Conservation (phyloP, 2,329 filamentous ascomycete species). For the Botryotinia globosa region DNA sequence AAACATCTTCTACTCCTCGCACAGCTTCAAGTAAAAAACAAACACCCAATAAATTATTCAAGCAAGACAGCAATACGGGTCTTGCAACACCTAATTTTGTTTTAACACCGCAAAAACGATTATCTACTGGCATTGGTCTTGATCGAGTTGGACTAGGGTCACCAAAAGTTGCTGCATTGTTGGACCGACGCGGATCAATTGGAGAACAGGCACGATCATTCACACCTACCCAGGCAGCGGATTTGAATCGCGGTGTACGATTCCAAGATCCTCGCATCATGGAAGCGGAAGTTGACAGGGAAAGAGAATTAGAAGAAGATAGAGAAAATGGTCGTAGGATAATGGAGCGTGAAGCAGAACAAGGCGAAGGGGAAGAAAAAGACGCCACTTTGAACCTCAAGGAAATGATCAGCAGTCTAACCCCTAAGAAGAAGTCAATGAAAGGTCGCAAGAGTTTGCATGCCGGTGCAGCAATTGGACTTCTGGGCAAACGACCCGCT, state of each 20-base stretch:
- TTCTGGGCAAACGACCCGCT: constrained; percentile 70
- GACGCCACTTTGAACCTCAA: constrained; percentile 66
- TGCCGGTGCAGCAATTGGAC: constrained; percentile 68
- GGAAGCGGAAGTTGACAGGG: constrained; percentile 61
- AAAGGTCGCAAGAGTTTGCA: constrained; percentile 73
- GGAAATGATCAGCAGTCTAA: constrained; percentile 75
- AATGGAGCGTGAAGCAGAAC: constrained; percentile 52
- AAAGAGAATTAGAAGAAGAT: constrained; percentile 58
- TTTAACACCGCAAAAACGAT: constrained; percentile 58
- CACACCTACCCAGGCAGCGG: constrained; percentile 48
- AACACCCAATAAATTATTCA: constrained; percentile 49
- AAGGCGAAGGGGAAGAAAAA: constrained; percentile 48
- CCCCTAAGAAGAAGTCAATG: constrained; percentile 67
- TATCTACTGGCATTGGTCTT: constrained; percentile 65
- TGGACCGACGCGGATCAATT: constrained; percentile 70
- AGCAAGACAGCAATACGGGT: constrained; percentile 52
- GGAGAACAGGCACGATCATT: constrained; percentile 64
- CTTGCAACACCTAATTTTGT: constrained; percentile 61
- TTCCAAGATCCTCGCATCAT: constrained; percentile 65
- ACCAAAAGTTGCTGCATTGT: constrained; percentile 66
- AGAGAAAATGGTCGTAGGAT: constrained; percentile 58
- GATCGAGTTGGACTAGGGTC: constrained; percentile 72
- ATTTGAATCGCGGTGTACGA: constrained; percentile 48
- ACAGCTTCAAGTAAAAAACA: constrained; percentile 40
- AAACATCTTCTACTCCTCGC: constrained; percentile 32